phyloP scores from a whole-genome alignment of 2,329 filamentous ascomycete species.

The Pestalotiopsis sp. region DNA sequence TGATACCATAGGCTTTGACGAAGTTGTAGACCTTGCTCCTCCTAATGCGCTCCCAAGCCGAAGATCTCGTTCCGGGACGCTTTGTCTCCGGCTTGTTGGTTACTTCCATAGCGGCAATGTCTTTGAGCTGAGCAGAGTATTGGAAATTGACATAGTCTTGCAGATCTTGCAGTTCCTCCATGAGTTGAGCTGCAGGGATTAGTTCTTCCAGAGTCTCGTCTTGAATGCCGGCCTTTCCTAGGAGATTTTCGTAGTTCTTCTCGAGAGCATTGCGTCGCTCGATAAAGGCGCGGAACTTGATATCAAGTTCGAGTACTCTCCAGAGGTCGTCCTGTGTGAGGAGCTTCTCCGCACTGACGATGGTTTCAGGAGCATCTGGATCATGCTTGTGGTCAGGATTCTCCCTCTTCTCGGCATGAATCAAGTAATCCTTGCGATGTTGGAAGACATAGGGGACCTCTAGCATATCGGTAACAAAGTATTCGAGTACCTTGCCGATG shows the following conservation, averaged over 20 bases:
- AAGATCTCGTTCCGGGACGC: conserved; percentile 79
- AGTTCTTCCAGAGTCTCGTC: conserved; percentile 81
- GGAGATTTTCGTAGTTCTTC: conserved; percentile 74
- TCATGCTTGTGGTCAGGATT: conserved; percentile 63
- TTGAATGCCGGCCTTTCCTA: conserved; percentile 57
- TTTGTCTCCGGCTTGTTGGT: conserved; percentile 64
- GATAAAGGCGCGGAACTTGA: conserved; percentile 89
- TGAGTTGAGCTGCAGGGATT: conserved; percentile 75
- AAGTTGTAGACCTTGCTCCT: conserved; percentile 77
- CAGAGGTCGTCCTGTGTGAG: conserved; percentile 91
- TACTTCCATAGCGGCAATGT: conserved; percentile 65
- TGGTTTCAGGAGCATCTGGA: conserved; percentile 69
- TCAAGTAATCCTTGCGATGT: conserved; percentile 95
- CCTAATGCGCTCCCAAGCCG: conserved; percentile 81
- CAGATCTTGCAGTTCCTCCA: conserved; percentile 94
- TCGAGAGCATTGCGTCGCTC: conserved; percentile 89
- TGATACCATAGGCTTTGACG: conserved; percentile 87
- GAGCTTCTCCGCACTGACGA: conserved; percentile 80
- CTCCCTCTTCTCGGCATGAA: conserved; percentile 75
- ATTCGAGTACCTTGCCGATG: conserved; percentile 88
- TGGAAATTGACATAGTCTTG: conserved; percentile 97
- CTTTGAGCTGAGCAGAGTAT: conserved; percentile 81
- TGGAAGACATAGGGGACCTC: conserved; percentile 98
- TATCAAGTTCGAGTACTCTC: conserved; percentile 91
- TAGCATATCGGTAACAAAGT: conserved; percentile 90